Base-by-base conservation (phyloP, 1,284 basidiomycete genomes). In the Malassezia globosa region DNA sequence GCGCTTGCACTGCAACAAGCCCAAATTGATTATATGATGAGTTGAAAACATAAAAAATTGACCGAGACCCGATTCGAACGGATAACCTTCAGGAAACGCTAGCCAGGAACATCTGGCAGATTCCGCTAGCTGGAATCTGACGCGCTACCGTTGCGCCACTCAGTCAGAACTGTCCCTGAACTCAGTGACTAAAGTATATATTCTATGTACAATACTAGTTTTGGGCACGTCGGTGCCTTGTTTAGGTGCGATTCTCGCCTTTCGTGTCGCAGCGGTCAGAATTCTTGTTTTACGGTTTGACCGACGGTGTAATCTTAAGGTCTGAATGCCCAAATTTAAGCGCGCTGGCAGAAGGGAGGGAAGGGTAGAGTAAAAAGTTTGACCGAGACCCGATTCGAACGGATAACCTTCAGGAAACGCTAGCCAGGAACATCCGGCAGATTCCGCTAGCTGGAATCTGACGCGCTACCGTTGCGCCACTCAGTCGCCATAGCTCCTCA, bases 21-120 rank as follows among this genome's bases (percentile, higher is more conserved):
- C n/a, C n/a, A n/a, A n/a, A n/a, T n/a, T n/a, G n/a, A n/a, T n/a
- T n/a, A n/a, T n/a, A n/a, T n/a, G n/a, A n/a, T n/a, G n/a, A n/a
- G n/a, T 2, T 2, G 31, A 41, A 43, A 43, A 42, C 10, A 42
- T 37, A 42, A 46, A 46, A 44, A 29, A 21, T 25, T 52, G 50
- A 52, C 50, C 50, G 50, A 52, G 44, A 52, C 50, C 50, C 50
- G 50, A 52, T 52, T 52, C 50, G 50, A 52, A 52, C 50, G 50
- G 50, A 52, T 52, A 52, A 52, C 50, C 50, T 52, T 52, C 50
- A 46, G 50, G 50, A 52, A 45, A 52, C 50, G 46, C 50, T 45
- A 42, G 44, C 47, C 44, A 37, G 27, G 39, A 42, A 39, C 29
- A 19, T 7, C 33, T 38, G 23, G n/a, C n/a, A n/a, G 21, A 35